phyloP scores from a whole-genome alignment of 2,329 filamentous ascomycete species.

The Trichoderma sp. region DNA sequence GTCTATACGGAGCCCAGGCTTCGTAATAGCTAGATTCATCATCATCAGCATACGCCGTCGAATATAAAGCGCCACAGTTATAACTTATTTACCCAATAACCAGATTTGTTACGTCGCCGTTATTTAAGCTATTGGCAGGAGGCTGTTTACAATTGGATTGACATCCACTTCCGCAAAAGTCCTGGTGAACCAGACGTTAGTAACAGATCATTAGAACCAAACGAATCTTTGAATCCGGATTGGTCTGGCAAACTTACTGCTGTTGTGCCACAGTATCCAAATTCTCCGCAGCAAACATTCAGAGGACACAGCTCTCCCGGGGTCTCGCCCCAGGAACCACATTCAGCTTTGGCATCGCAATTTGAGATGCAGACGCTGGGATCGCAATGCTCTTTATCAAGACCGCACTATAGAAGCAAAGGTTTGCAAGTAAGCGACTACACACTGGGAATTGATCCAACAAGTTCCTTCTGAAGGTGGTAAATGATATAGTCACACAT shows the following conservation, averaged over 20 bases:
- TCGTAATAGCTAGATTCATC: background rate
- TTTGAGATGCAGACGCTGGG: background rate
- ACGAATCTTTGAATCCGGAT: background rate
- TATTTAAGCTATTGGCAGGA: background rate
- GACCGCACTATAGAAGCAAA: background rate
- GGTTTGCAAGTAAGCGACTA: background rate
- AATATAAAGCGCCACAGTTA: background rate
- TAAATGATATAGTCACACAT: background rate
- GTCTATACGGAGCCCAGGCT: background rate
- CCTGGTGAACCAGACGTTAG: background rate
- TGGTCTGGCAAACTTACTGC: background rate
- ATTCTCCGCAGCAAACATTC: background rate
- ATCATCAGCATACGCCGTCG: background rate
- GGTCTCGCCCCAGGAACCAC: background rate
- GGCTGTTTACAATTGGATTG: background rate
- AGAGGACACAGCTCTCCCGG: background rate
- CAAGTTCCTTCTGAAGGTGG: background rate
- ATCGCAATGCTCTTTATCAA: background rate
- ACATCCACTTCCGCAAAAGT: background rate
- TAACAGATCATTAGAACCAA: background rate
- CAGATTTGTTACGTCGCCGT: background rate
- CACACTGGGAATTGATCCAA: background rate
- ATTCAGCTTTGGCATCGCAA: background rate
- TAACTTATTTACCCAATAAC: background rate
- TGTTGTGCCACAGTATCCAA: background rate